phyloP scores from a whole-genome alignment of 202 grass and related monocot genomes.

The Zoysia matrella region DNA sequence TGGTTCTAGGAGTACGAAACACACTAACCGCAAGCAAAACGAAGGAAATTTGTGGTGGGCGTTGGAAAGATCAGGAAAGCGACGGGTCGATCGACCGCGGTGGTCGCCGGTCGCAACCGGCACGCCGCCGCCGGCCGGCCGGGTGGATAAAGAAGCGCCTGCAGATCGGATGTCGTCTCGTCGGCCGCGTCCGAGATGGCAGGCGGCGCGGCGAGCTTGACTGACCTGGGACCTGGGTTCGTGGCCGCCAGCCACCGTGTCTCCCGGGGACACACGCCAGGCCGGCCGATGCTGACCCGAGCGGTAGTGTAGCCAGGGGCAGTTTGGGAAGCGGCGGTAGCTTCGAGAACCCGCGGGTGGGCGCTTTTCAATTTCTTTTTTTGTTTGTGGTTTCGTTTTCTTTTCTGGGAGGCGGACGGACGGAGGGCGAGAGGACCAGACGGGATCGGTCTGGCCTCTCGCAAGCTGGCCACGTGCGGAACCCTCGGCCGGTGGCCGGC shows the following conservation, averaged over 20 bases:
- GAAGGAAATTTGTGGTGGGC: background rate
- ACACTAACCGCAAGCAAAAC: background rate
- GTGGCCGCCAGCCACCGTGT: background rate
- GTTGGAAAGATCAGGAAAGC: conserved; percentile 2
- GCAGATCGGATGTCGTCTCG: too few relatives aligned
- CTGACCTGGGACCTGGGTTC: background rate
- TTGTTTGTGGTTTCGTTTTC: background rate
- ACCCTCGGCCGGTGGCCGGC: too few relatives aligned
- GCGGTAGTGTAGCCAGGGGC: background rate
- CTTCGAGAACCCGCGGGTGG: background rate
- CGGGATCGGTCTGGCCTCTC: background rate
- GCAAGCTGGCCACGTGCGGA: too few relatives aligned
- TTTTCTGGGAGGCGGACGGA: background rate
- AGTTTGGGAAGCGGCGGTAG: conserved; percentile 20
- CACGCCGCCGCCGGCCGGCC: too few relatives aligned
- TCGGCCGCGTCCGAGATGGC: background rate
- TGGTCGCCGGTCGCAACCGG: too few relatives aligned
- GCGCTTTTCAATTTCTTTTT: background rate
- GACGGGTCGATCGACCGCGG: background rate
- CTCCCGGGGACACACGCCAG: too few relatives aligned
- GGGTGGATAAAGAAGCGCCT: too few relatives aligned
- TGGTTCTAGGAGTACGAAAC: background rate
- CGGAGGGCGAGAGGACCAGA: background rate
- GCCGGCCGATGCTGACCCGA: too few relatives aligned
- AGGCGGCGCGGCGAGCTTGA: background rate